These are phyloP conservation scores for Berberis vulgaris DNA, from an alignment of 164 flowering plant genomes.

Conservation along the genomic window DNA sequence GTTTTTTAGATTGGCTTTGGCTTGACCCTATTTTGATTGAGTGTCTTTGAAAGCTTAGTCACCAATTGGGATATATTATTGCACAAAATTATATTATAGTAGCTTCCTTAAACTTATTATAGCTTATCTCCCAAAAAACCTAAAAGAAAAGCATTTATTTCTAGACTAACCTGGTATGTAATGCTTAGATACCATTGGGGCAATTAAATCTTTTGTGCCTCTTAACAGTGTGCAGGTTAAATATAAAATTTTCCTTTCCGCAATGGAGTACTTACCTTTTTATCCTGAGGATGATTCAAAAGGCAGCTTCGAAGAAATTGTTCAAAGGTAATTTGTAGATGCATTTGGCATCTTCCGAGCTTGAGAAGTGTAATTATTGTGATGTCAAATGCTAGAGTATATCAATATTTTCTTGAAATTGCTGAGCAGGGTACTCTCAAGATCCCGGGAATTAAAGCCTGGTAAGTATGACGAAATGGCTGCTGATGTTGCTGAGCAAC, in stretches of 20 bases:
- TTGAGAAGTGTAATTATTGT: not conserved
- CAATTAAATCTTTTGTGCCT: constrained; percentile 5
- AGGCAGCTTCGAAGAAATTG: constrained; percentile 86
- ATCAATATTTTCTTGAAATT: not conserved
- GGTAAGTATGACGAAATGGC: constrained; percentile 44
- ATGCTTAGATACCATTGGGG: not conserved
- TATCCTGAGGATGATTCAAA: constrained; percentile 66
- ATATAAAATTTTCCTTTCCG: constrained; percentile 83
- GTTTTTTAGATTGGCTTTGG: too few species aligned
- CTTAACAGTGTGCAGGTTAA: constrained; percentile 71
- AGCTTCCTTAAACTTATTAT: too few species aligned
- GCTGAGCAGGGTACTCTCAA: constrained; percentile 63
- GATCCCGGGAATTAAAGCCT: constrained; percentile 71
- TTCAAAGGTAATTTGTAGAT: constrained; percentile 58
- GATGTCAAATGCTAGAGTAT: not conserved
- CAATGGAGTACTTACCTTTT: constrained; percentile 83
- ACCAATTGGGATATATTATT: too few species aligned
- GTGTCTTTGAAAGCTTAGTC: too few species aligned
- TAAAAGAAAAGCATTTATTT: too few species aligned
- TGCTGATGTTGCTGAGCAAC: constrained; percentile 76
- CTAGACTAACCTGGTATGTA: too few species aligned
- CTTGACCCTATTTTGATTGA: too few species aligned
- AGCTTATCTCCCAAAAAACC: too few species aligned
- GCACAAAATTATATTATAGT: too few species aligned
- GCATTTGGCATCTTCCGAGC: not conserved